phyloP scores from a whole-genome alignment of 805 yeast genomes.

The Saccharomycopsis fermentans region DNA sequence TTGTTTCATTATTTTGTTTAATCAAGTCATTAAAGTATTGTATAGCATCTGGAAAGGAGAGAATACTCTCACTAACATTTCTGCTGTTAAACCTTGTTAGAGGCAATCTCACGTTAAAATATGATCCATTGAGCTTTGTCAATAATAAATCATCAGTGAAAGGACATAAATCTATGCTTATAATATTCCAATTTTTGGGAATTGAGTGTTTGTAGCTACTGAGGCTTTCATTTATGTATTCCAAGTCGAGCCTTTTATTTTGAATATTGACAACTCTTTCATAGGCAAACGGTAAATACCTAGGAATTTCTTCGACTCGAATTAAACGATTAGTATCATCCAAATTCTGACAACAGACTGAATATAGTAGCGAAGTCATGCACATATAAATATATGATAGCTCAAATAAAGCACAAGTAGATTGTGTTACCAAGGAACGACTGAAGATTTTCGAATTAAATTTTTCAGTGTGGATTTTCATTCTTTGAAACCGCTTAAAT shows the following conservation, averaged over 20 bases:
- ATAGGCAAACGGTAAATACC: constrained; percentile 15
- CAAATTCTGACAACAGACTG: neutral
- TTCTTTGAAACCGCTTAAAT: neutral
- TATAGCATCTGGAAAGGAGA: constrained; percentile 38
- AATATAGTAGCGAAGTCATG: neutral
- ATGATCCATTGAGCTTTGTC: constrained; percentile 32
- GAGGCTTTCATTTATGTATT: neutral
- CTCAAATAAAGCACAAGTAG: neutral
- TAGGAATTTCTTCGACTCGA: constrained; percentile 2
- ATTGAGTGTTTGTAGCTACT: constrained; percentile 16
- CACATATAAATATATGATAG: neutral
- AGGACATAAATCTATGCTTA: constrained; percentile 52
- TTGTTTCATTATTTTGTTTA: constrained; percentile 48
- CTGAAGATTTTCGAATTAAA: neutral
- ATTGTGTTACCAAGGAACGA: neutral
- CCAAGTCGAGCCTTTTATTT: neutral
- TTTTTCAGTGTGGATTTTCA: neutral
- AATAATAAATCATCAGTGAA: constrained; percentile 49
- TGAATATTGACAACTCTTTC: constrained; percentile 3
- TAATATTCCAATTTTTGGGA: constrained; percentile 46
- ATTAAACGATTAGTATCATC: neutral
- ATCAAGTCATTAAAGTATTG: constrained; percentile 43
- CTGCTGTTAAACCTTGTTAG: constrained; percentile 39
- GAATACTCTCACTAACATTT: constrained; percentile 32
- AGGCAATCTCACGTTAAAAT: constrained; percentile 50